Percentiles rank a stretch among this genome's conserved stretches.
Conservation (phyloP, 139 green algal species). For the Picochlorum sp. region DNA sequence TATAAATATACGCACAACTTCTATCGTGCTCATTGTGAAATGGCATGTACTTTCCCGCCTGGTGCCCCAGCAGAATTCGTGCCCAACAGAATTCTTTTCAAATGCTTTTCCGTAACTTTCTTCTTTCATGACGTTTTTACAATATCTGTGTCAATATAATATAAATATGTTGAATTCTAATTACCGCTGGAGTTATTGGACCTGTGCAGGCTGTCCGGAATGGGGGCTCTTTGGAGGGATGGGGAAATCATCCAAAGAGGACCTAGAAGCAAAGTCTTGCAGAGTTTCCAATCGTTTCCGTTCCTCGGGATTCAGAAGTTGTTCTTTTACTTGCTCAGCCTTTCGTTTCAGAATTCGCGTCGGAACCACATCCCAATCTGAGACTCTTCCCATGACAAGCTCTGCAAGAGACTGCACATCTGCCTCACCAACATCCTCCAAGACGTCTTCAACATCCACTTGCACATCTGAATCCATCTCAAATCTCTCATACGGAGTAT, state of each 20-base stretch:
- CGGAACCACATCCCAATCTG: slow-evolving; percentile 33
- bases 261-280: background rate
- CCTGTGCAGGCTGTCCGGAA: no score
- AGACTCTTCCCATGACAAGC: slow-evolving; percentile 38
- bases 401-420: slow-evolving; percentile 26
- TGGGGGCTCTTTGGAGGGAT: no score
- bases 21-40: slow-evolving; percentile 2
- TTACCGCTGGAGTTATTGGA: no score
- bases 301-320: slow-evolving; percentile 21
- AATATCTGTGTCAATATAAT: no score
- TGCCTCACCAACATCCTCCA: slow-evolving; percentile 9
- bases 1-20: background rate
- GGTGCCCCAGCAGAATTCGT: background rate
- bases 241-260: slow-evolving; percentile 2
- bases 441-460: background rate
- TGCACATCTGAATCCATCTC: background rate
- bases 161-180: no score
- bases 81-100: no score
- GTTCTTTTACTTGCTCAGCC: slow-evolving; percentile 24
- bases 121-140: no score
- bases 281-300: slow-evolving; percentile 19
- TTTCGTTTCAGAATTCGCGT: slow-evolving; percentile 8
- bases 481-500: background rate
- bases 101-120: no score
- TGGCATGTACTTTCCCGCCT: background rate